Evolutionary conservation across 495 filamentous ascomycete genomes (phyloP).

Genomic region (Lineolata rhizophorae): DNA sequence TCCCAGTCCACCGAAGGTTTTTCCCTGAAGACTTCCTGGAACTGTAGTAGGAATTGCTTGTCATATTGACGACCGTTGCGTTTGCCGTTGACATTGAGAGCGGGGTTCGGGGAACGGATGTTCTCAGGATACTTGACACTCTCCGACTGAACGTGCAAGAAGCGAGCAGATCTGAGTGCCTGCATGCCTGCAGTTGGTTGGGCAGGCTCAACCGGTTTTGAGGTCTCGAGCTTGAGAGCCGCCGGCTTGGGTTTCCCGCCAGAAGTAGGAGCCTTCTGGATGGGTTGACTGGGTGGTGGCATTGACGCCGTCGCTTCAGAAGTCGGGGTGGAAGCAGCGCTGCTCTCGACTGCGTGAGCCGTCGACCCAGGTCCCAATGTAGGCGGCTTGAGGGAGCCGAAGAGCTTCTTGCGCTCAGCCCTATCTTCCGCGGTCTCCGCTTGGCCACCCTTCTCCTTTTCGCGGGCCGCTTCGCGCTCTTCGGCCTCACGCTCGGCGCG

Average conservation of each 20-base stretch:
- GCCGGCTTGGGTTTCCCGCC: conserved; percentile 48
- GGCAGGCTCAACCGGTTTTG: conserved; percentile 61
- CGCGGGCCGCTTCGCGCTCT: conserved; percentile 15
- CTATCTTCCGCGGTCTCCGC: conserved; percentile 11
- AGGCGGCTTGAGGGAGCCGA: conserved; percentile 35
- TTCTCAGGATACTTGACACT: conserved; percentile 48
- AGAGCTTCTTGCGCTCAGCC: conserved; percentile 18
- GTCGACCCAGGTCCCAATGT: conserved; percentile 24
- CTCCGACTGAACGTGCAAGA: conserved; percentile 46
- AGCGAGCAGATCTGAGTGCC: conserved; percentile 68
- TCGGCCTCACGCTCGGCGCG: conserved; percentile 21
- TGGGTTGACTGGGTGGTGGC: conserved; percentile 16
- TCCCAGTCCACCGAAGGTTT: conserved; percentile 88
- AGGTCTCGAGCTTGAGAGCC: conserved; percentile 64
- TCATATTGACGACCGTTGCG: conserved; percentile 76
- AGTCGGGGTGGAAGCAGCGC: conserved; percentile 27
- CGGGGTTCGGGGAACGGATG: conserved; percentile 72
- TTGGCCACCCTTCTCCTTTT: conserved; percentile 7
- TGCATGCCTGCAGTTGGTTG: conserved; percentile 85
- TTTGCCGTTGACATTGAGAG: conserved; percentile 54
- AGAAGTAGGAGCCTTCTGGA: conserved; percentile 15
- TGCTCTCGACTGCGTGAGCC: conserved; percentile 21
- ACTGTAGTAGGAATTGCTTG: conserved; percentile 89
- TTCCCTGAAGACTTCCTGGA: conserved; percentile 82
- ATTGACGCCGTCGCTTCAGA: conserved; percentile 15